phyloP scores from a whole-genome alignment of 495 filamentous ascomycete species.

The Hyaloscypha bicolor region DNA sequence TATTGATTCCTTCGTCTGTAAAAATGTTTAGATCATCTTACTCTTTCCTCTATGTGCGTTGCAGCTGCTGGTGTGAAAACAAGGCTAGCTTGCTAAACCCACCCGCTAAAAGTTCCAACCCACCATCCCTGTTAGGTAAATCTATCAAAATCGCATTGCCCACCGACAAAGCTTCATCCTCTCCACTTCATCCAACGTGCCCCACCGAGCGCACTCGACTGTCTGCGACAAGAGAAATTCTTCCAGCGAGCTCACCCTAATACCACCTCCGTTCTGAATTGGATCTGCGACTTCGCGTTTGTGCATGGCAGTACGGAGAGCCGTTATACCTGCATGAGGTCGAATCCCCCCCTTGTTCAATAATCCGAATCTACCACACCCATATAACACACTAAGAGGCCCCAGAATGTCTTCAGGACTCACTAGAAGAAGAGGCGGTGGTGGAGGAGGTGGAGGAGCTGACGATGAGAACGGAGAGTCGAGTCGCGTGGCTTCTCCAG shows the following conservation, averaged over 20 bases:
- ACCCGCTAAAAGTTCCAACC: not conserved
- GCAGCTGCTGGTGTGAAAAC: not conserved
- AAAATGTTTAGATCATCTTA: slow-evolving; percentile 34
- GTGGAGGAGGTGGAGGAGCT: slow-evolving; percentile 53
- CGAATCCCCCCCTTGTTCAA: slow-evolving; percentile 24
- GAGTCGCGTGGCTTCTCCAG: slow-evolving; percentile 71
- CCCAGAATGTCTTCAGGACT: slow-evolving; percentile 68
- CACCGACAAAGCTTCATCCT: not conserved
- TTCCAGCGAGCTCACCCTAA: not conserved
- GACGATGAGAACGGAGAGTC: slow-evolving; percentile 58
- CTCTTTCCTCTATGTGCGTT: slow-evolving; percentile 22
- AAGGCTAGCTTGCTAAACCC: not conserved
- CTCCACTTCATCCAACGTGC: not conserved
- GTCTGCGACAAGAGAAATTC: not conserved
- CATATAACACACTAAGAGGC: slow-evolving; percentile 13
- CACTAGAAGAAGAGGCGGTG: slow-evolving; percentile 74
- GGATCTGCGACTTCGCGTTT: not conserved
- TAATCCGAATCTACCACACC: slow-evolving; percentile 5
- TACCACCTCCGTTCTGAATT: not conserved
- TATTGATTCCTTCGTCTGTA: slow-evolving; percentile 34
- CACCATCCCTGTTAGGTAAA: slow-evolving; percentile 13
- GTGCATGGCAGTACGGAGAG: slow-evolving; percentile 19
- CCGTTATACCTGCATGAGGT: slow-evolving; percentile 24
- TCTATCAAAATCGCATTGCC: not conserved
- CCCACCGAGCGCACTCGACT: not conserved